Conservation (phyloP, 2,329 filamentous ascomycete genomes). For the Pseudocercospora eumusae region DNA sequence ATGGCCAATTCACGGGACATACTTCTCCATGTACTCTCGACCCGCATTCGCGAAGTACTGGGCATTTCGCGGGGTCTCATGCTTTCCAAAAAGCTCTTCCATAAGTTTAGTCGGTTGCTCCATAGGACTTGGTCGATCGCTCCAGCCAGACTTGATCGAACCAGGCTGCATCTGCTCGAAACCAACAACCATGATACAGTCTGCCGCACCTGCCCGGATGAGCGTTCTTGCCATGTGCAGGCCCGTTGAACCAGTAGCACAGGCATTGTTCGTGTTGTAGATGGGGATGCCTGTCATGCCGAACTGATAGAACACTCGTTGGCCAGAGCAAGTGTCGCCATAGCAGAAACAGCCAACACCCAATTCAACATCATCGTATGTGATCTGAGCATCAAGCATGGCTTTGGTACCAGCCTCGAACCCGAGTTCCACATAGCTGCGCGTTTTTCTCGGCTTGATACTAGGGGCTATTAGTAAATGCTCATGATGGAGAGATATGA, state of each 20-base stretch:
- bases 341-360: conserved; percentile 98
- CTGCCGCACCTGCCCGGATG: conserved; percentile 64
- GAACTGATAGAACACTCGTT: conserved; percentile 98
- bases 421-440: conserved; percentile 91
- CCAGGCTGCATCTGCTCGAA: conserved; percentile 99
- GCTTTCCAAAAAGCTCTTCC: conserved; percentile 30
- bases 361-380: conserved; percentile 93
- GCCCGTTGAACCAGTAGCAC: conserved; percentile 91
- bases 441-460: conserved; percentile 92
- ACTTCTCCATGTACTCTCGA: conserved; percentile 89
- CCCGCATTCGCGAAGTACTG: conserved; percentile 97
- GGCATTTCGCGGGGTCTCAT: conserved; percentile 30
- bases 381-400: conserved; percentile 80
- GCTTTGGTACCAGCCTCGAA: conserved; percentile 92
- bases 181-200: conserved; percentile 87
- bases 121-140: conserved; percentile 89
- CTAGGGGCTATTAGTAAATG: background rate
- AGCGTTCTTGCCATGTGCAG: conserved; percentile 80
- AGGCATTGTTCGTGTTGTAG: conserved; percentile 99
- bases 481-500: background rate
- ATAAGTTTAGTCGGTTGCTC: conserved; percentile 66
- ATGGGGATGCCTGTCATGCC: conserved; percentile 96
- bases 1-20: background rate
- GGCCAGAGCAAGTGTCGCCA: conserved; percentile 55
- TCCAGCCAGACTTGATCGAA: conserved; percentile 79